Evolutionary conservation across 2,329 filamentous ascomycete genomes (phyloP), one percentile per base, ranked within the genome.

Genomic region (Emergomyces orientalis): DNA sequence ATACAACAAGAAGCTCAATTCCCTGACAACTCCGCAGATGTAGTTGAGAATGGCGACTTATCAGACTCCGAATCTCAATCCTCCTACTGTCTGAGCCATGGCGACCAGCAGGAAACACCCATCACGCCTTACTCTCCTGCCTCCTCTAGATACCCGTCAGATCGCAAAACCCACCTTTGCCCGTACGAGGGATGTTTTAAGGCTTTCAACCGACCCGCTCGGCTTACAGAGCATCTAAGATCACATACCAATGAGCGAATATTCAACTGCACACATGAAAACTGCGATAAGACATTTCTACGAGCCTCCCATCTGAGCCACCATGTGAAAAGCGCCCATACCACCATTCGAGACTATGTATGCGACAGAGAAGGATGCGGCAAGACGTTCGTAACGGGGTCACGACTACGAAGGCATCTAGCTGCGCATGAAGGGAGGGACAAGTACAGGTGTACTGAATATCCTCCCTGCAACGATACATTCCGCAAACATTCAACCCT

Each of bases 401-500:
- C 89, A 11, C 82, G 90, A 55, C 82, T 97, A 22, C 84, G 88
- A 64, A 83, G 90, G 45, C 92, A 97, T 72, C 80, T 87, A 59
- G 84, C 86, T n/a, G 86, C 89, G 1, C 92, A 97, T 73, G 84
- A 88, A 70, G 88, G 88, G 61, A 84, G 87, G 67, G 88, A 94
- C 71, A 83, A 88, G 61, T 91, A 88, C 70, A 81, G 84, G 63
- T 96, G 91, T 71, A 85, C 82, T 27, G 87, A 85, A 41, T 87
- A 85, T 68, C 81, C 83, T 1, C 84, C 83, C 0, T 96, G 91
- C 75, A 82, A 84, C 22, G 84, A 90, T 75, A 86, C 85, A 25
- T 97, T 97, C 74, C 85, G 93, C 65, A 97, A 96, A 75, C 88
- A 91, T 72, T 86, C 91, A 67, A 95, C 91, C 0, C 81, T 97